Evolutionary conservation across 345 rosid genomes (phyloP).

Genomic region (Ceriops zippeliana): DNA sequence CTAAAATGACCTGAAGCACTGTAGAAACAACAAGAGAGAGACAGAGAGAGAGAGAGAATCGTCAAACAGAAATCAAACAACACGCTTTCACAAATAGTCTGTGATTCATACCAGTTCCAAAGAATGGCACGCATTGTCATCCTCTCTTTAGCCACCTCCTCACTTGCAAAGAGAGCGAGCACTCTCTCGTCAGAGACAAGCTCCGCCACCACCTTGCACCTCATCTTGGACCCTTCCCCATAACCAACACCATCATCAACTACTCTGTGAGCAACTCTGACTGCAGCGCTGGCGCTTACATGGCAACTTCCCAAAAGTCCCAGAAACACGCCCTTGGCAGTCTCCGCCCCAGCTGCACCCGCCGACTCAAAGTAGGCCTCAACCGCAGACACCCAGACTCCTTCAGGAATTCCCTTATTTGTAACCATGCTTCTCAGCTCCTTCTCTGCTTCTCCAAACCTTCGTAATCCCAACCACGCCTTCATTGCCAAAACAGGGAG

Average conservation of each 20-base stretch:
- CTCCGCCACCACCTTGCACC: slow-evolving; percentile 69
- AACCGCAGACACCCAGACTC: slow-evolving; percentile 91
- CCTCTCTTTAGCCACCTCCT: slow-evolving; percentile 57
- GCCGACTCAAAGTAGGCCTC: slow-evolving; percentile 74
- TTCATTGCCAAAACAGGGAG: slow-evolving; percentile 98
- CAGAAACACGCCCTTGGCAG: slow-evolving; percentile 76
- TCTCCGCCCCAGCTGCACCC: slow-evolving; percentile 93
- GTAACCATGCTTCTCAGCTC: slow-evolving; percentile 85
- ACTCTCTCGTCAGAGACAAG: slow-evolving; percentile 83
- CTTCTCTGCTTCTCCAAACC: slow-evolving; percentile 76
- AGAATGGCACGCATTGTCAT: slow-evolving; percentile 78
- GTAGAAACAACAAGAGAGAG: slow-evolving; percentile 9
- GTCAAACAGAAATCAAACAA: neutral
- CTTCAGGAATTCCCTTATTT: slow-evolving; percentile 80
- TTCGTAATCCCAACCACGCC: slow-evolving; percentile 88
- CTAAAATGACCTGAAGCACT: slow-evolving; percentile 79
- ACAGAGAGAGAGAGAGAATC: neutral
- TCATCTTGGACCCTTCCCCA: slow-evolving; percentile 50
- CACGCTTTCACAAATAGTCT: neutral
- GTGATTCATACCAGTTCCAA: slow-evolving; percentile 66
- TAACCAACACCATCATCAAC: slow-evolving; percentile 47
- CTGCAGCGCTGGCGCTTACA: slow-evolving; percentile 76
- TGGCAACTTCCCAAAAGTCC: slow-evolving; percentile 84
- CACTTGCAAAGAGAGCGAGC: slow-evolving; percentile 61
- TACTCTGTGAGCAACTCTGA: slow-evolving; percentile 67